Conservation (phyloP, 2,329 filamentous ascomycete genomes). For the Cladophialophora yegresii region DNA sequence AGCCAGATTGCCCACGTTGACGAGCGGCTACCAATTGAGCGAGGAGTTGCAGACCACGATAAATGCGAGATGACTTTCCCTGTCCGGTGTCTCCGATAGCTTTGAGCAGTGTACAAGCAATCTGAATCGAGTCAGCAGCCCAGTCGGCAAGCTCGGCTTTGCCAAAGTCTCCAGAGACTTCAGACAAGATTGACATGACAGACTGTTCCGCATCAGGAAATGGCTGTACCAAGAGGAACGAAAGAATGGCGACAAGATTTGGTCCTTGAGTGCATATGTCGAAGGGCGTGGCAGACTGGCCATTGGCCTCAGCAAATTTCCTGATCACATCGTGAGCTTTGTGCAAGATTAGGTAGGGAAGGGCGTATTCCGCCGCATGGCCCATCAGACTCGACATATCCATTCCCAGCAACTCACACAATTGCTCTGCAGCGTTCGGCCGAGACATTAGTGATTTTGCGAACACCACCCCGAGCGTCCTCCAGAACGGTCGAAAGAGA, state of each 20-base stretch:
- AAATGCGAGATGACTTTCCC: constrained; percentile 58
- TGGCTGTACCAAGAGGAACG: constrained; percentile 59
- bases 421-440: constrained; percentile 77
- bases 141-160: constrained; percentile 67
- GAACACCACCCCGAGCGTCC: constrained; percentile 75
- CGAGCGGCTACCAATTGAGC: constrained; percentile 55
- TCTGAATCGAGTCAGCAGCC: constrained; percentile 72
- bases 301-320: constrained; percentile 72
- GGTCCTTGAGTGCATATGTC: constrained; percentile 60
- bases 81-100: constrained; percentile 68
- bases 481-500: constrained; percentile 86
- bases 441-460: constrained; percentile 77
- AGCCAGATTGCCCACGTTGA: constrained; percentile 49
- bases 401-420: constrained; percentile 75
- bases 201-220: constrained; percentile 67
- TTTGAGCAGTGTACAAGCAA: constrained; percentile 80
- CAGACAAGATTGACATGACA: constrained; percentile 67
- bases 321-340: constrained; percentile 76
- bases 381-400: constrained; percentile 73
- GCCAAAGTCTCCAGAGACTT: constrained; percentile 70
- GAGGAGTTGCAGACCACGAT: constrained; percentile 55
- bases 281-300: constrained; percentile 56
- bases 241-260: constrained; percentile 61
- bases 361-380: constrained; percentile 74
- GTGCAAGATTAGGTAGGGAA: constrained; percentile 82